Evolutionary conservation across 805 yeast species (phyloP).

Genomic region (Zygotorulaspora danielsina): DNA sequence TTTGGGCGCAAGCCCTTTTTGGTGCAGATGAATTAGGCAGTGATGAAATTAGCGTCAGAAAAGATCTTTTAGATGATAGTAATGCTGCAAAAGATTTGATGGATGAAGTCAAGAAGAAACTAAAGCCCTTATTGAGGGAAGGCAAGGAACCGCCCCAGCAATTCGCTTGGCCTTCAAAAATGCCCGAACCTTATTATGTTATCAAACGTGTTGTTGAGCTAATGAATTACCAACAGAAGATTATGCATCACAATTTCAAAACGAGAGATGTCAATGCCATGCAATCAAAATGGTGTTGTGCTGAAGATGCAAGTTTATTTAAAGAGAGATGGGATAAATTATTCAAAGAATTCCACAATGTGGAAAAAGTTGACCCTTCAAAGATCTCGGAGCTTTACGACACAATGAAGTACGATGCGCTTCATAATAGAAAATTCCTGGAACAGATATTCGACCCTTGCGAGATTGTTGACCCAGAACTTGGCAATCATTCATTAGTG

Average conservation of each 20-base stretch:
- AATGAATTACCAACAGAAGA: conserved; percentile 83
- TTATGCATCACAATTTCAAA: conserved; percentile 77
- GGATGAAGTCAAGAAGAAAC: conserved; percentile 96
- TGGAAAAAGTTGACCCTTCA: conserved; percentile 96
- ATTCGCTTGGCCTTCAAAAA: conserved; percentile 97
- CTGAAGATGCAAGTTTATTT: conserved; percentile 86
- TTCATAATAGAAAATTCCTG: conserved; percentile 87
- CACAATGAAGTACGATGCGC: conserved; percentile 97
- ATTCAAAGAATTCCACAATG: conserved; percentile 84
- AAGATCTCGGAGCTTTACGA: conserved; percentile 95
- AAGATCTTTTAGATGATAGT: conserved; percentile 89
- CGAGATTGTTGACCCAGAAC: conserved; percentile 29
- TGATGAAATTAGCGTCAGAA: conserved; percentile 74
- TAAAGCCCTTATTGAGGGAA: conserved; percentile 88
- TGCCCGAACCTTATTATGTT: conserved; percentile 95
- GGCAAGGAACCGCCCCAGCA: conserved; percentile 97
- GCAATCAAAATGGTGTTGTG: conserved; percentile 91
- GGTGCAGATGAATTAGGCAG: conserved; percentile 71
- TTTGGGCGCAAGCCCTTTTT: conserved; percentile 73
- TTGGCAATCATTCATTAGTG: conserved; percentile 45
- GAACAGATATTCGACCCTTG: conserved; percentile 74
- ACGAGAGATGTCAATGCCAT: conserved; percentile 60
- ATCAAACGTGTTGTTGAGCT: conserved; percentile 90
- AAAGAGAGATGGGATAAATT: conserved; percentile 96
- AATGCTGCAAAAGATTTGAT: conserved; percentile 96